These are phyloP conservation scores for Croton laevigatus DNA, from an alignment of 441 rosid species.

Conservation along the genomic window DNA sequence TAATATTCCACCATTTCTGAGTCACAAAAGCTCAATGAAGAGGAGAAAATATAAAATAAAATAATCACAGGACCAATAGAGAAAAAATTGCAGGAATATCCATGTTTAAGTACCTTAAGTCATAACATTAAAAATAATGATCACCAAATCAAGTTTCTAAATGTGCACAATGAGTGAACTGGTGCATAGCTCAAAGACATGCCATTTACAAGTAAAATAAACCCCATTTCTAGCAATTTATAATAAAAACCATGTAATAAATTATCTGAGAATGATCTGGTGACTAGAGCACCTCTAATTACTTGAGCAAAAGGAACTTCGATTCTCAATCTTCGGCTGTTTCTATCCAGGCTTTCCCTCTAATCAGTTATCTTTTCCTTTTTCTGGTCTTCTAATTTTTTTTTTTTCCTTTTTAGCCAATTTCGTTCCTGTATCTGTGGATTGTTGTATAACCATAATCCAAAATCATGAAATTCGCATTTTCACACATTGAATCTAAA, in stretches of 20 bases:
- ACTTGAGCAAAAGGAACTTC: neutral
- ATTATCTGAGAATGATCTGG: neutral
- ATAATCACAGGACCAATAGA: neutral
- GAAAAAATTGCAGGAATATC: neutral
- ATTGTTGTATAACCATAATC: neutral
- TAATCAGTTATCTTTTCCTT: neutral
- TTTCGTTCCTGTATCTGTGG: too few species aligned
- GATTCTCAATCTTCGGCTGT: neutral
- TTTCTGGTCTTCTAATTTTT: neutral
- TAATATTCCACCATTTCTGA: neutral
- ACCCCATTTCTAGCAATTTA: neutral
- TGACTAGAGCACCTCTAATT: slow-evolving; percentile 1
- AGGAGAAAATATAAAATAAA: neutral
- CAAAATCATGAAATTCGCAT: neutral
- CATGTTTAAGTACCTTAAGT: neutral
- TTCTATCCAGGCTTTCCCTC: neutral
- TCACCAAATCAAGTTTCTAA: neutral
- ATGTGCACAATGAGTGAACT: neutral
- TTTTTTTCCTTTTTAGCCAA: neutral
- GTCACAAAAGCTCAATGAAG: neutral
- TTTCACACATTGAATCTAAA: neutral
- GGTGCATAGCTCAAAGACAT: neutral
- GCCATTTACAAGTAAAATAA: neutral
- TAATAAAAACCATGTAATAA: neutral
- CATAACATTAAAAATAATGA: neutral